Base-by-base conservation (phyloP, 768 basidiomycete species). In the Lyophyllum atratum region DNA sequence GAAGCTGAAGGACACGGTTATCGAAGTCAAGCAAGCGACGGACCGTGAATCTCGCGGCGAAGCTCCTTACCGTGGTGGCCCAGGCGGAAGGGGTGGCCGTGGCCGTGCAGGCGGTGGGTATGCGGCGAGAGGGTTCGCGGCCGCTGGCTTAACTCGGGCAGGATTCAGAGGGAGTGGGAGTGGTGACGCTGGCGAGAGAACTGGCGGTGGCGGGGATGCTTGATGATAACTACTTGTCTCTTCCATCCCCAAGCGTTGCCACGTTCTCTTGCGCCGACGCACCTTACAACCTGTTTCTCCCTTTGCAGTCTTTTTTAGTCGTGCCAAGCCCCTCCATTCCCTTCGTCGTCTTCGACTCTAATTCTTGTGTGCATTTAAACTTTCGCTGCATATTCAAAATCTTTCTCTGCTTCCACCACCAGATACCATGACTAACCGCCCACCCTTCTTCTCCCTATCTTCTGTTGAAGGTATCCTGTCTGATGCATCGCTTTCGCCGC, bases 1-100 rank as follows among this genome's bases (percentile, higher is more conserved):
- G 92, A 88, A 83, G 80, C 75, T 93, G 31, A 85, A 87, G 42
- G 91, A 89, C 48, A 76, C 66, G 0, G 66, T 74, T 0, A 85
- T 88, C 1, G 86, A 90, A 61, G 84, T 92, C 26, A 86, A 84
- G 67, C 82, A 89, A 62, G 90, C 91, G 25, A 82, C 80, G n/a
- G 89, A 81, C 52, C 76, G 78, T 52, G 80, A 80, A 60, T 68
- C 74, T 44, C 77, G 78, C 53, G 72, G 72, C 5, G 78, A 76
- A 44, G 53, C 64, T 21, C 61, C 68, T 1, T 71, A 68, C 59
- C 66, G 75, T 46, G 72, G 72, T 24, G 70, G 74, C 1, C 68
- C 69, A 76, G 84, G 29, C 76, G 83, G 25, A 78, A 86, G 3
- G 79, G 80, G 10, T 78, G 77, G 84, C 15, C 79, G 87, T 2